phyloP scores from a whole-genome alignment of 768 basidiomycete genomes.

The Leccinellum rugosiceps region DNA sequence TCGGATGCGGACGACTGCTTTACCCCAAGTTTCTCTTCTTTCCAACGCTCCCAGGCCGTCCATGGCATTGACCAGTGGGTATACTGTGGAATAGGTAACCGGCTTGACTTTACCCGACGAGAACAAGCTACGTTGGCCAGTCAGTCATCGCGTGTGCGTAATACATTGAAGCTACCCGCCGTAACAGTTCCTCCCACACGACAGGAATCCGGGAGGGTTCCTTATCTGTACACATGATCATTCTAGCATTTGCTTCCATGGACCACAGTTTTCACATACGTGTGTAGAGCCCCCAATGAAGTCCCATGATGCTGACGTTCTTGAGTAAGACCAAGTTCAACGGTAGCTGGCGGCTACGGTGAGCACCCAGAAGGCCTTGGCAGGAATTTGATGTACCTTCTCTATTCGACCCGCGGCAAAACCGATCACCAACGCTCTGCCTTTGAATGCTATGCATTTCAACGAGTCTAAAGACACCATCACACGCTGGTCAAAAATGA shows the following conservation, averaged over 20 bases:
- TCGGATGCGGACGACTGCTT: constrained; percentile 67
- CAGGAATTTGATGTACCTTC: constrained; percentile 6
- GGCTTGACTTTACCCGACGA: constrained; percentile 62
- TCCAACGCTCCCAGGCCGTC: constrained; percentile 77
- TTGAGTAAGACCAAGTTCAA: constrained; percentile 82
- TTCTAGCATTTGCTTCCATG: background rate
- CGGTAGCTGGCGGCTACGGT: constrained; percentile 54
- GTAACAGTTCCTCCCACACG: constrained; percentile 73
- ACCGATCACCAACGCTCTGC: constrained; percentile 88
- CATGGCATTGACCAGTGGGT: constrained; percentile 60
- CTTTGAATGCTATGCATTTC: constrained; percentile 95
- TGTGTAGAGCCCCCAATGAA: constrained; percentile 84
- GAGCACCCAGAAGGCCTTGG: background rate
- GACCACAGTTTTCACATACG: constrained; percentile 40
- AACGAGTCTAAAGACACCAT: constrained; percentile 54
- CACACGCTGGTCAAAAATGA: background rate
- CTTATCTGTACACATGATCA: constrained; percentile 41
- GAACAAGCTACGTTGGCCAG: constrained; percentile 51
- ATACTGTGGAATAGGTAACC: constrained; percentile 66
- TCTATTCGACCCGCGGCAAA: constrained; percentile 36
- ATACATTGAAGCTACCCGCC: constrained; percentile 36
- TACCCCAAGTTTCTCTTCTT: constrained; percentile 88
- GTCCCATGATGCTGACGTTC: constrained; percentile 78
- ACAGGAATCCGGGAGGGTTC: constrained; percentile 60
- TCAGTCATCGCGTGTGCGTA: background rate